Percentiles rank a stretch among this genome's conserved stretches.
These are phyloP conservation scores for Aegilops bicornis DNA, from an alignment of 176 grass and related monocot species.

Conservation along the genomic window DNA sequence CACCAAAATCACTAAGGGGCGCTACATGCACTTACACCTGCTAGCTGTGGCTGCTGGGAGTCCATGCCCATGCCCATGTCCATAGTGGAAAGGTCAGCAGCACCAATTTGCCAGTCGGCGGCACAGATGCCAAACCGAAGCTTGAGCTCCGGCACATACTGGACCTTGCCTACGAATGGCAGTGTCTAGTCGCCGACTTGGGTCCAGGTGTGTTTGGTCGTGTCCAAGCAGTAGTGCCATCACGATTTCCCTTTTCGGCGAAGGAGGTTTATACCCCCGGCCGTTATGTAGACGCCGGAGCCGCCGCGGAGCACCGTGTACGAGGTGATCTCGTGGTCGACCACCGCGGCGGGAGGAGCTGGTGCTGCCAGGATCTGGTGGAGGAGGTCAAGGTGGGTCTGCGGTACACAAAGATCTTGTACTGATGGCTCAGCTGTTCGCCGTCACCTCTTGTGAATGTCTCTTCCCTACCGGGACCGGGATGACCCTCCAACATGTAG, in stretches of 20 bases:
- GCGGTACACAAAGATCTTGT: not conserved
- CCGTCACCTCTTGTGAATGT: too few species aligned
- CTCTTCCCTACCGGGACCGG: too few species aligned
- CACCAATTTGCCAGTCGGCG: not conserved
- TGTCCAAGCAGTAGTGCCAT: constrained; percentile 1
- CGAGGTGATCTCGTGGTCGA: not conserved
- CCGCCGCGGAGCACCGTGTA: not conserved
- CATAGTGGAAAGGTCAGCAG: not conserved
- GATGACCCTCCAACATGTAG: not conserved
- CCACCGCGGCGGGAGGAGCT: not conserved
- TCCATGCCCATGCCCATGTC: not conserved
- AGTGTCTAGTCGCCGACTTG: not conserved
- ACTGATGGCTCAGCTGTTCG: too few species aligned
- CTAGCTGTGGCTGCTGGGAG: not conserved
- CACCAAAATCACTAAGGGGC: too few species aligned
- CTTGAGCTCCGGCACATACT: not conserved
- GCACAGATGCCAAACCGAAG: not conserved
- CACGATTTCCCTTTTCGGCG: too few species aligned
- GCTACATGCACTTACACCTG: too few species aligned
- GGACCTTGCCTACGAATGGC: not conserved
- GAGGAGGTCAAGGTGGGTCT: not conserved
- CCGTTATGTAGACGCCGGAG: not conserved
- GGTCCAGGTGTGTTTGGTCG: not conserved
- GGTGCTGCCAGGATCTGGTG: not conserved
- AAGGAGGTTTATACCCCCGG: too few species aligned